Evolutionary conservation across 1,284 basidiomycete genomes (phyloP).

Genomic region (Trametes hirsuta): DNA sequence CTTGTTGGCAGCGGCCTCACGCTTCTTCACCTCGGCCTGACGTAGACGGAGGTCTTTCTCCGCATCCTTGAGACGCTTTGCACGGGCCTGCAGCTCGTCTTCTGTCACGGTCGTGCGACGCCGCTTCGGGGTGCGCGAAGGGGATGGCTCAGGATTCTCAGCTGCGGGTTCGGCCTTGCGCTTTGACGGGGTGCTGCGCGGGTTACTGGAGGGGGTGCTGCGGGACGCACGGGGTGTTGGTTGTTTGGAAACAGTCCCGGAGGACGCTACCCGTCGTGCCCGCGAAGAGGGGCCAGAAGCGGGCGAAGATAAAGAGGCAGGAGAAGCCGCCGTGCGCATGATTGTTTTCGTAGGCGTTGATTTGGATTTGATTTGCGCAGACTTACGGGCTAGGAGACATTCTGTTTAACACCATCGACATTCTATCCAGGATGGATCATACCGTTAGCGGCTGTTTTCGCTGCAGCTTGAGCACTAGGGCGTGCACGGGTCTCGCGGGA

Average conservation of each 20-base stretch:
- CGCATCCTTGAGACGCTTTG: background rate
- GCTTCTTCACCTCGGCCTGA: conserved; percentile 11
- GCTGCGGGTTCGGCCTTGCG: background rate
- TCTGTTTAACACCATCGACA: background rate
- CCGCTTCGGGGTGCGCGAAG: conserved; percentile 1
- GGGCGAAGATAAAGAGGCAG: background rate
- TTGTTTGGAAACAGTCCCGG: background rate
- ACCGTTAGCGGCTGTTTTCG: background rate
- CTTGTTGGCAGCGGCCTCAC: background rate
- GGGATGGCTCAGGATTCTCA: background rate
- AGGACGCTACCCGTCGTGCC: background rate
- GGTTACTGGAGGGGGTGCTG: background rate
- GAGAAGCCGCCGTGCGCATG: background rate
- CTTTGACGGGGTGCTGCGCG: background rate
- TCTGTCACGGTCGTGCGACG: background rate
- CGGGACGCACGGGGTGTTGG: background rate
- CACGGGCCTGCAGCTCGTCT: background rate
- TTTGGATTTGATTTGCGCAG: no score
- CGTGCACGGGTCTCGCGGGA: background rate
- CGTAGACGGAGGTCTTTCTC: conserved; percentile 3
- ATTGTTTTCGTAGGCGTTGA: no score
- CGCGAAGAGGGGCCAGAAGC: background rate
- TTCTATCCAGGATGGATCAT: background rate
- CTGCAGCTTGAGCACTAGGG: background rate
- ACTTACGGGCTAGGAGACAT: background rate